Conservation (phyloP, 2,329 filamentous ascomycete species). For the Aureobasidium sp. region DNA sequence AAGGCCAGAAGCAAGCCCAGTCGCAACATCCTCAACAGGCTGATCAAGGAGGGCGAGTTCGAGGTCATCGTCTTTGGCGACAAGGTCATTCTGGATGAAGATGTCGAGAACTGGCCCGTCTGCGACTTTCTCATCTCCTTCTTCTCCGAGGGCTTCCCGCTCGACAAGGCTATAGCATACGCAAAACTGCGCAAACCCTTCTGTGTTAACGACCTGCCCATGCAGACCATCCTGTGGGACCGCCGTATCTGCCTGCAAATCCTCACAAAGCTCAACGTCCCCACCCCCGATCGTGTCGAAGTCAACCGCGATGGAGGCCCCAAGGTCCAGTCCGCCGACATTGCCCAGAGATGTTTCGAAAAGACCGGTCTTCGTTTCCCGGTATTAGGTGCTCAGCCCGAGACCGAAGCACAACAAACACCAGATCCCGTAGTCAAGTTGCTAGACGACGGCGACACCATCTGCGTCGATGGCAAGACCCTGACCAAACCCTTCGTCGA, state of each 20-base stretch:
- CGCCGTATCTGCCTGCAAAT: slow-evolving; percentile 81
- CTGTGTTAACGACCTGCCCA: slow-evolving; percentile 93
- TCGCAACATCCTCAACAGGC: slow-evolving; percentile 85
- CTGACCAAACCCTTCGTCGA: slow-evolving; percentile 95
- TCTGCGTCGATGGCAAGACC: slow-evolving; percentile 75
- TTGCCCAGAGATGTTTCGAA: slow-evolving; percentile 72
- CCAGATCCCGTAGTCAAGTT: slow-evolving; percentile 59
- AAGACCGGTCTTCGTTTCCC: slow-evolving; percentile 61
- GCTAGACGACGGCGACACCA: slow-evolving; percentile 80
- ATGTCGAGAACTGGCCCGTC: slow-evolving; percentile 91
- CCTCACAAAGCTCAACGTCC: slow-evolving; percentile 81
- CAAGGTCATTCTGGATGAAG: slow-evolving; percentile 96
- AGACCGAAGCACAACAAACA: slow-evolving; percentile 4
- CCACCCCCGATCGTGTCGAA: slow-evolving; percentile 80
- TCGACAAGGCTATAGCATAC: slow-evolving; percentile 96
- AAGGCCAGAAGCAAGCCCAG: slow-evolving; percentile 97
- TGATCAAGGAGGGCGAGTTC: slow-evolving; percentile 90
- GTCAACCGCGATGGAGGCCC: slow-evolving; percentile 92
- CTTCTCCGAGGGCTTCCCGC: slow-evolving; percentile 93
- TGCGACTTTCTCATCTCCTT: slow-evolving; percentile 97
- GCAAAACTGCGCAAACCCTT: slow-evolving; percentile 89
- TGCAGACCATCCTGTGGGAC: slow-evolving; percentile 97
- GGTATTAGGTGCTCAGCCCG: slow-evolving; percentile 1
- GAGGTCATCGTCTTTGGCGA: slow-evolving; percentile 97
- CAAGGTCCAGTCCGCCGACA: slow-evolving; percentile 65